A percentile compares a stretch with the other conserved stretches of the same genome.
phyloP scores from a whole-genome alignment of 2,329 filamentous ascomycete species.

The Zasmidium angulare region DNA sequence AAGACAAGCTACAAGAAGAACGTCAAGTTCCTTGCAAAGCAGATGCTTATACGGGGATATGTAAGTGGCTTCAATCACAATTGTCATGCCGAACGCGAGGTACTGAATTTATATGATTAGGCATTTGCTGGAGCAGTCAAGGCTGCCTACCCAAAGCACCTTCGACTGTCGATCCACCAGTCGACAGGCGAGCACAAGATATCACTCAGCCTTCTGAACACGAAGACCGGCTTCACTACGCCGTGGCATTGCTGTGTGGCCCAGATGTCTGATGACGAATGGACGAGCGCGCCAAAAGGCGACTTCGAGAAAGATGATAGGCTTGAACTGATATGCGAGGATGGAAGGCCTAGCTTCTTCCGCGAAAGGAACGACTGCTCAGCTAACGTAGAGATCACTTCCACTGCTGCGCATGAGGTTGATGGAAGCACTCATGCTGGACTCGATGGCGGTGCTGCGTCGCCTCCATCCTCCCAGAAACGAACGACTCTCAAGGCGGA shows the following conservation, averaged over 20 bases:
- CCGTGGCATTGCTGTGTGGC: constrained; percentile 1
- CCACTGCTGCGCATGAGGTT: not conserved
- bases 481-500: not conserved
- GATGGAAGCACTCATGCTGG: not conserved
- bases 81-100: no score
- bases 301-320: not conserved
- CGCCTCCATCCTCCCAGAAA: not conserved
- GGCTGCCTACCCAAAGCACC: not conserved
- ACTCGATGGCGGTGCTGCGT: not conserved
- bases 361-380: not conserved
- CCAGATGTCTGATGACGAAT: constrained; percentile 13
- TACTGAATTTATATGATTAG: not conserved
- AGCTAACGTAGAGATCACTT: not conserved
- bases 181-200: constrained; percentile 1
- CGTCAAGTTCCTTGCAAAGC: not conserved
- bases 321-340: not conserved
- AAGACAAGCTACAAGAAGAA: not conserved
- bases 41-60: not conserved
- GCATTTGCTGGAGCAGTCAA: not conserved
- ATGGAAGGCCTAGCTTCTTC: not conserved
- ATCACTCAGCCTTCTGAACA: not conserved
- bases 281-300: not conserved
- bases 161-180: not conserved
- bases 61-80: not conserved
- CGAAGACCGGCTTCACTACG: not conserved